Evolutionary conservation across 2,329 filamentous ascomycete species (phyloP), one percentile per base, ranked within the genome.

Genomic region (Talaromyces verruculosus): DNA sequence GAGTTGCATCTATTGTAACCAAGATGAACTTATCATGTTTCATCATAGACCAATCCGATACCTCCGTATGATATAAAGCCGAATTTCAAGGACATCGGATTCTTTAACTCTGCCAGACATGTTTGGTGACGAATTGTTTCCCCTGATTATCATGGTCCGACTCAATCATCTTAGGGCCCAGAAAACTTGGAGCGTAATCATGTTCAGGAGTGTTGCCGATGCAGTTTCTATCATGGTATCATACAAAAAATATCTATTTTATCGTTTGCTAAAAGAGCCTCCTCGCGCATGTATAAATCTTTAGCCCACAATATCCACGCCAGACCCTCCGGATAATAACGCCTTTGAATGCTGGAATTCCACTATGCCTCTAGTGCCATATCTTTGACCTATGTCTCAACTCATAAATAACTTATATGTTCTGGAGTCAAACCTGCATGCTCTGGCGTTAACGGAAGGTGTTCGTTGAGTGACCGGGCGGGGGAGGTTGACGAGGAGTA

Each of bases 401-500:
- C 7, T 35, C 8, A 55, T 19, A 13, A 5, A 22, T 35, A 35
- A 19, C 1, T 35, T 10, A 63, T 33, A 55, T 76, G 76, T 15
- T 45, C 49, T 19, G 79, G 79, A 17, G 80, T 81, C 67, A 76
- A 76, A n/a, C 75, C 74, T 37, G 72, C 73, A 7, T 78, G 80
- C 58, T 79, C 72, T 19, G 80, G 80, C 5, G 80, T 82, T 35
- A 78, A 71, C 59, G 80, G 80, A 61, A 77, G 78, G 19, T 47
- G 59, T 35, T 73, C 72, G 65, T 76, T 74, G 58, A 77, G 70
- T 41, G 78, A 78, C 49, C 73, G 72, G 63, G 77, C 76, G 25
- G 78, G 74, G 51, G 80, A 81, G n/a, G 78, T 79, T 22, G 78
- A 78, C 60, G 77, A 73, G 63, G 79, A 80, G 43, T 76, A 73